Conservation (phyloP, 495 filamentous ascomycete genomes). For the Penicillium herquei region DNA sequence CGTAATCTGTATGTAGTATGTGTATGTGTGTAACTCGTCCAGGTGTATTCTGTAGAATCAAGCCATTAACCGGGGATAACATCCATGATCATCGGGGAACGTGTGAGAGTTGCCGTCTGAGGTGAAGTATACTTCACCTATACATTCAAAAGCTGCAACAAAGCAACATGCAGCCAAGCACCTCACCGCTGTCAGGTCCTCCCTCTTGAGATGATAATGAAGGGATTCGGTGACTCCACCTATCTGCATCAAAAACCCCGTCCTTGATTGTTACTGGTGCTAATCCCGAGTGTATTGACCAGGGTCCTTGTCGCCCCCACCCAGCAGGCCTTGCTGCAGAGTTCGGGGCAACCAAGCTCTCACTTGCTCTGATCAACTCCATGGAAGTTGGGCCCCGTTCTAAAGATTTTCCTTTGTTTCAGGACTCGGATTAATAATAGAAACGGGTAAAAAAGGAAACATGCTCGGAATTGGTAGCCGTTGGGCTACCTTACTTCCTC, state of each 20-base stretch:
- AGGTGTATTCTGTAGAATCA: background rate
- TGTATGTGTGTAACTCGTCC: background rate
- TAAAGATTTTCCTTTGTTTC: background rate
- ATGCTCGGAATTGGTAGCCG: background rate
- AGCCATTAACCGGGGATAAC: too few species aligned
- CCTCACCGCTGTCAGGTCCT: constrained; percentile 24
- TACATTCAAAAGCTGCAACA: background rate
- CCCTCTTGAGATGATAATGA: background rate
- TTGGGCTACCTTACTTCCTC: constrained; percentile 12
- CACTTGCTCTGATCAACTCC: background rate
- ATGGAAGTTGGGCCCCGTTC: constrained; percentile 1
- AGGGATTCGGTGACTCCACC: background rate
- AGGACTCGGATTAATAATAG: background rate
- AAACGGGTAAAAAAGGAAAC: background rate
- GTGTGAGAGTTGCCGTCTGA: background rate
- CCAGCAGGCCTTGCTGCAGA: constrained; percentile 14
- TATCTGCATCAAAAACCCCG: background rate
- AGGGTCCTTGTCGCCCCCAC: background rate
- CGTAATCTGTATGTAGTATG: background rate
- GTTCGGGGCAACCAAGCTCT: constrained; percentile 13
- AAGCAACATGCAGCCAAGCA: constrained; percentile 23
- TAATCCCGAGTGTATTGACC: background rate
- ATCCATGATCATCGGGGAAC: background rate
- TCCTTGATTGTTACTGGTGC: constrained; percentile 3
- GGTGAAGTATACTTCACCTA: background rate